Evolutionary conservation across 352 stramenopile genomes (phyloP), one percentile per base, ranked within the genome.

Genomic region (Pythium periplocum): DNA sequence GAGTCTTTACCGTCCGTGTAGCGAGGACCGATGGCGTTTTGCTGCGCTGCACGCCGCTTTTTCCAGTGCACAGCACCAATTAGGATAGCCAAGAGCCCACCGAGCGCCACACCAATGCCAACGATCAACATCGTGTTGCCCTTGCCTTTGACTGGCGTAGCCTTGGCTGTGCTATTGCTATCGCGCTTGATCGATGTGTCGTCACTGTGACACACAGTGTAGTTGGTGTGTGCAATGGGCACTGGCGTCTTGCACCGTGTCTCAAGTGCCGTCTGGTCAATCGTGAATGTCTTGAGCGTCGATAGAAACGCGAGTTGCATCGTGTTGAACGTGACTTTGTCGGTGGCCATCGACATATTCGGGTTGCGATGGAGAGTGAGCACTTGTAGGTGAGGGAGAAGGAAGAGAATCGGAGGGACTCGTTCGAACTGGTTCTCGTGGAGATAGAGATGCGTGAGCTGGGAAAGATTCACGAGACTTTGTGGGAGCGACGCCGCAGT

Each of bases 271-370:
- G 47, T 44, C 12, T 58, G 34, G 45, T 73, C 60, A 47, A 78
- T 65, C 0, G 37, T 39, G 41, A 78, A 75, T n/a, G 8, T 61
- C 6, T 53, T 57, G 7, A 78, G 47, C 10, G 54, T 52, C 30
- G n/a, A 52, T 5, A 78, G 49, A 41, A 67, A 73, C 12, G 49
- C 48, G 1, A 66, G 17, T 33, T 78, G 62, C 6, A 45, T 58
- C 1, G 31, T 34, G 11, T 51, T 69, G 38, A 78, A 58, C 48
- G 61, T 62, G 10, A 75, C 42, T 6, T 40, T 40, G 38, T 42
- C 38, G 12, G 7, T 42, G 7, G 12, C 38, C 9, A n/a, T 30
- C 10, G 8, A 26, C 44, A 74, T 50, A 6, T 64, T 59, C 8
- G 53, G 51, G 35, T 59, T 68, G 11, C 32, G 11, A 10, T 59